Base-by-base conservation (phyloP, 805 yeast genomes). In the Candida ascalaphidarum region DNA sequence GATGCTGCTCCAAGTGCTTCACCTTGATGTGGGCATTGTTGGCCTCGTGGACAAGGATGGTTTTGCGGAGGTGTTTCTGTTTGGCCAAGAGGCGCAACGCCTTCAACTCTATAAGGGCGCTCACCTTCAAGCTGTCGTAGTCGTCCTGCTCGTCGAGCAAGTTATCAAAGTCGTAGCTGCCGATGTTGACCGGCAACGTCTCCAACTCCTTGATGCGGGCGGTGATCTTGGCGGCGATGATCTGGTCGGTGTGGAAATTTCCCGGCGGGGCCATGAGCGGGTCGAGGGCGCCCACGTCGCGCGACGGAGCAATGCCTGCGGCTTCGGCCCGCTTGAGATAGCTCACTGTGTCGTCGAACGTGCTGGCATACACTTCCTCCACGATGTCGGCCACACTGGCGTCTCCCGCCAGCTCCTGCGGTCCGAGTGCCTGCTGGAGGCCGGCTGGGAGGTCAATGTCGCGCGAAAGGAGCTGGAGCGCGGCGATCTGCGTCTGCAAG, bases 21-120 rank as follows among this genome's bases (percentile, higher is more conserved):
- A 68, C 64, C 29, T 61, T 58, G 37, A 70, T 69, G 42, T 79
- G 79, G 5, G 80, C 68, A 43, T 68, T 70, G 22, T 68, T 61
- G 8, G 78, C 70, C 22, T 68, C 63, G 24, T 63, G 61, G 17
- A 63, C 55, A n/a, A 81, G 50, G 14, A 82, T 48, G 36, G 63
- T 66, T 44, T 77, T 78, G 48, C 84, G 76, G 28, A 81, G 40
- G 32, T 72, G 74, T 45, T 81, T 82, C 48, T 82, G 94, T 39
- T 77, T 73, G 1, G 81, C 64, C 30, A 82, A 58, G 4, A 81
- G 49, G 39, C 77, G 72, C 33, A 82, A 58, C 2, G 81, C 61
- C 48, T 81, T 82, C 41, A 82, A 57, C 53, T 82, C 94, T 22
- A 81, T 62, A 19, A 82, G 53, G 4, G 85, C 74, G 30, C 65